These are phyloP conservation scores for Corymbia calophylla DNA, from an alignment of 441 rosid genomes.

Conservation along the genomic window DNA sequence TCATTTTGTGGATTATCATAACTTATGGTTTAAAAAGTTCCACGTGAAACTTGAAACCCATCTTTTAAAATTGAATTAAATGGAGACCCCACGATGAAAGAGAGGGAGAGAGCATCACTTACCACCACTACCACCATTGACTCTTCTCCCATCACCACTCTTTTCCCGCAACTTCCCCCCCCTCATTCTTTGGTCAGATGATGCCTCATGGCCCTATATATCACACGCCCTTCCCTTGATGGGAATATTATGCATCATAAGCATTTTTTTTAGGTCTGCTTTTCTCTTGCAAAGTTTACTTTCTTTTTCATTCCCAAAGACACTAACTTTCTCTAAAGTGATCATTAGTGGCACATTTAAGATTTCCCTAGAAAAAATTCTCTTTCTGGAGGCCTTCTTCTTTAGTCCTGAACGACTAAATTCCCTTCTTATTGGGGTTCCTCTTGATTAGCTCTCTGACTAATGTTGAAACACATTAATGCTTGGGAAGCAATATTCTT, in stretches of 20 bases:
- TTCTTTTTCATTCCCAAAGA: slow-evolving; percentile 6
- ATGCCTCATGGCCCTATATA: slow-evolving; percentile 12
- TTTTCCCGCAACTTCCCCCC: slow-evolving; percentile 1
- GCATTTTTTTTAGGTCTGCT: slow-evolving; percentile 7
- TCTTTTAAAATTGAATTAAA: not conserved
- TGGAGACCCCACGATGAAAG: not conserved
- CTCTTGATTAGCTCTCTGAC: not conserved
- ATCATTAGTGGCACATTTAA: slow-evolving; percentile 23
- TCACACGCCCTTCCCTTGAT: slow-evolving; percentile 19
- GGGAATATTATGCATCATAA: slow-evolving; percentile 35
- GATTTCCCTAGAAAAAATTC: slow-evolving; percentile 1
- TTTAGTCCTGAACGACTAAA: not conserved
- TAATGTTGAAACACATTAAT: not conserved
- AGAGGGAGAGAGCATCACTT: not conserved
- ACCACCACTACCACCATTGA: not conserved
- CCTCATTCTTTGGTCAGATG: slow-evolving; percentile 17
- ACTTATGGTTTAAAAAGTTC: slow-evolving; percentile 9
- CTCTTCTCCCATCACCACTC: slow-evolving; percentile 22
- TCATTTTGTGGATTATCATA: not conserved
- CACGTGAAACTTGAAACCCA: slow-evolving; percentile 9
- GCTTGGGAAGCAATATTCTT: not conserved
- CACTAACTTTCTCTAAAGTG: slow-evolving; percentile 19
- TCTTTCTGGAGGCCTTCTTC: slow-evolving; percentile 6
- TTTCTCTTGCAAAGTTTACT: slow-evolving; percentile 7
- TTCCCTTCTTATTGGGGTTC: slow-evolving; percentile 8